Conservation (phyloP, 257 asterid genomes). For the Petrea volubilis region DNA sequence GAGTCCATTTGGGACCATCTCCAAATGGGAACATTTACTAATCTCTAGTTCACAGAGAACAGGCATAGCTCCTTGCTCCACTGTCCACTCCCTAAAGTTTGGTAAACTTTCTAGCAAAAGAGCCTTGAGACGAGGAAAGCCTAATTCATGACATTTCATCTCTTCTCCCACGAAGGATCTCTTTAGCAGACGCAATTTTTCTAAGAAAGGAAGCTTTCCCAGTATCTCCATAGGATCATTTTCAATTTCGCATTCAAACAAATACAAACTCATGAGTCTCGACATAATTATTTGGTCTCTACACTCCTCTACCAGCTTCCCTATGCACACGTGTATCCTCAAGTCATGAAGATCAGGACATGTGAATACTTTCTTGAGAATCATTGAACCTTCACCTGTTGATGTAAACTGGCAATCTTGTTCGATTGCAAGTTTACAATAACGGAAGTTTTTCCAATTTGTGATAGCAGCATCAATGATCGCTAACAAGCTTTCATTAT, state of each 20-base stretch:
- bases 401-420: neutral
- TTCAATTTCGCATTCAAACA: neutral
- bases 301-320: neutral
- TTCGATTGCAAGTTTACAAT: neutral
- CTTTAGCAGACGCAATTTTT: neutral
- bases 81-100: neutral
- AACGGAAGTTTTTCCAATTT: neutral
- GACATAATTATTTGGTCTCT: neutral
- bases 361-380: neutral
- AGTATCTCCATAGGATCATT: conserved; percentile 6
- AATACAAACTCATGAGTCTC: neutral
- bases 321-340: neutral
- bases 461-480: neutral
- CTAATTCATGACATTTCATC: neutral
- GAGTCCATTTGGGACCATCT: conserved; percentile 22
- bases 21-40: neutral
- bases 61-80: conserved; percentile 31
- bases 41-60: neutral
- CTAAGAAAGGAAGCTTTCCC: neutral
- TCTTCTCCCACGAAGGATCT: conserved; percentile 3
- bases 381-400: neutral
- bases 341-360: neutral
- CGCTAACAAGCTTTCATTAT: neutral
- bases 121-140: conserved; percentile 16
- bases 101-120: neutral